These are phyloP conservation scores for Fragosphaeria purpurea DNA, from an alignment of 2,329 filamentous ascomycete genomes.

Conservation along the genomic window DNA sequence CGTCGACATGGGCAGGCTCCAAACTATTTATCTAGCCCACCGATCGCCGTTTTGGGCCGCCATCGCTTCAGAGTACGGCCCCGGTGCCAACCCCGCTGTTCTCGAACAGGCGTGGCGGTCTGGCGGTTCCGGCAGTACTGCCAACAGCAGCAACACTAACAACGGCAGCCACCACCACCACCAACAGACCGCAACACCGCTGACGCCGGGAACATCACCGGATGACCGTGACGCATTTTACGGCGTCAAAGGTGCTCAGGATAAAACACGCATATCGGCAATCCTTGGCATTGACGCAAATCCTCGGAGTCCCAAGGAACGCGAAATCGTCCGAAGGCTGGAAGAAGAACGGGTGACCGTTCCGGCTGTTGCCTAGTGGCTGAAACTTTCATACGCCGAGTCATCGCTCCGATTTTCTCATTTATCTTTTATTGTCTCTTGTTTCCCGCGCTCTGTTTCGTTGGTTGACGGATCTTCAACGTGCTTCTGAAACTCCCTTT, in stretches of 20 bases:
- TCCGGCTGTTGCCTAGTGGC: conserved; percentile 3
- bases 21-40: conserved; percentile 60
- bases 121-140: conserved; percentile 29
- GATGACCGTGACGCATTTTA: conserved; percentile 34
- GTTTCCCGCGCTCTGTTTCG: neutral
- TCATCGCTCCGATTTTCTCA: neutral
- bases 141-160: conserved; percentile 14
- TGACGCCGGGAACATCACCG: conserved; percentile 44
- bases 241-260: conserved; percentile 24
- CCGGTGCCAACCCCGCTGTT: conserved; percentile 48
- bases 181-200: conserved; percentile 31
- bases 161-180: conserved; percentile 10
- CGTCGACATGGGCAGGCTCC: conserved; percentile 56
- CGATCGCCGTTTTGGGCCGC: conserved; percentile 63
- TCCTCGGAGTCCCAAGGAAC: conserved; percentile 46
- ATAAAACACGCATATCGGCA: conserved; percentile 53
- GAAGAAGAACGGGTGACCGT: conserved; percentile 33
- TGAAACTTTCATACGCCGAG: too few species aligned
- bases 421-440: neutral
- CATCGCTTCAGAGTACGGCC: conserved; percentile 62
- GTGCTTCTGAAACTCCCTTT: neutral
- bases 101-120: conserved; percentile 63
- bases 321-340: conserved; percentile 46
- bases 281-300: conserved; percentile 52
- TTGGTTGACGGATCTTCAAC: neutral